These are phyloP conservation scores for Colletotrichum sansevieriae DNA, from an alignment of 2,329 filamentous ascomycete species.

Conservation along the genomic window DNA sequence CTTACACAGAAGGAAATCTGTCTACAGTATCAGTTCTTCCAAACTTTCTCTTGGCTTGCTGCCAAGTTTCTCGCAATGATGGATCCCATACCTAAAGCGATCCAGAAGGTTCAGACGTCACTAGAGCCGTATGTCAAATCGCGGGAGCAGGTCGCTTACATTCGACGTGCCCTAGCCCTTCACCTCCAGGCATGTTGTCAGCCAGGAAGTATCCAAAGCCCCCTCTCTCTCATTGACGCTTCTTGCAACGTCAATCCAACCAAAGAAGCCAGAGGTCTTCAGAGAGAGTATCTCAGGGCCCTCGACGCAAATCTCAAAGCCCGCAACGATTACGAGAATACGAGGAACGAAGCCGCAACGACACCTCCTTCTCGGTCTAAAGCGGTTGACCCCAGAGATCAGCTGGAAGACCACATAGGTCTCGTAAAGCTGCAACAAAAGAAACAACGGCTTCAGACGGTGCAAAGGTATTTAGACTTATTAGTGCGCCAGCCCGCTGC, in stretches of 20 bases:
- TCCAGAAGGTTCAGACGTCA: constrained; percentile 56
- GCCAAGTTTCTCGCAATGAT: constrained; percentile 32
- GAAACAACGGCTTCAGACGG: constrained; percentile 61
- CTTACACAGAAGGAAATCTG: neutral
- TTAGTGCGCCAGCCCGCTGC: constrained; percentile 67
- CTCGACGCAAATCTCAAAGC: constrained; percentile 66
- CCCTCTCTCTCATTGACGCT: constrained; percentile 63
- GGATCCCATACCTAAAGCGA: constrained; percentile 50
- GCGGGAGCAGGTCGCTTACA: constrained; percentile 68
- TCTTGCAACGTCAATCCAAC: constrained; percentile 52
- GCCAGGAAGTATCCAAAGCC: constrained; percentile 56
- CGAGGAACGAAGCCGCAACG: constrained; percentile 44
- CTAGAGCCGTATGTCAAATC: constrained; percentile 68
- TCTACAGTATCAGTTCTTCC: neutral
- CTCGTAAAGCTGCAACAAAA: constrained; percentile 66
- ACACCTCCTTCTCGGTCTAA: constrained; percentile 38
- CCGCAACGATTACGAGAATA: constrained; percentile 59
- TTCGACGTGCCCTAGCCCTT: constrained; percentile 67
- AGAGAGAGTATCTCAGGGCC: constrained; percentile 68
- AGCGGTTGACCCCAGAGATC: constrained; percentile 36
- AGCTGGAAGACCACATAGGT: constrained; percentile 64
- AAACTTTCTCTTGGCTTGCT: neutral
- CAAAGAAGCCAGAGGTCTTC: constrained; percentile 59
- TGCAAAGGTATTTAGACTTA: constrained; percentile 65
- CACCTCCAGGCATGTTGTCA: constrained; percentile 64